These are phyloP conservation scores for Aspergillaceae sp. DNA, from an alignment of 2,329 filamentous ascomycete species.

Conservation along the genomic window DNA sequence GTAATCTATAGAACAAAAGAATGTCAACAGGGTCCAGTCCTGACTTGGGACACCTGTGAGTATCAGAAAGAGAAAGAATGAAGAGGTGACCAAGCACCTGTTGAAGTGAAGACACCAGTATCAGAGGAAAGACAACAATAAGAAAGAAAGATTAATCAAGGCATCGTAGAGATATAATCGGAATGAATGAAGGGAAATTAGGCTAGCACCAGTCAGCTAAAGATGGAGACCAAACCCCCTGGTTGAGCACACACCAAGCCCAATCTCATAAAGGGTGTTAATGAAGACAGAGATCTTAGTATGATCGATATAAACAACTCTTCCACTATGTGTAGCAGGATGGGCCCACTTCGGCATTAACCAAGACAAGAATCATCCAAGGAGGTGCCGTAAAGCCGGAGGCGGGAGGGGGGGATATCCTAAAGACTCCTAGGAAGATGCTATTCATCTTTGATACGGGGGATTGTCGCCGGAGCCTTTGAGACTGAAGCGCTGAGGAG, in stretches of 20 bases:
- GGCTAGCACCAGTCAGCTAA: background rate
- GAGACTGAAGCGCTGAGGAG: background rate
- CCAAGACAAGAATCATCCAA: background rate
- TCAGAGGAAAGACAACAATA: slow-evolving; percentile 4
- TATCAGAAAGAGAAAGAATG: background rate
- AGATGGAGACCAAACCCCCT: background rate
- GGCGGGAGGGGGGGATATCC: no score
- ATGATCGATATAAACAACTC: background rate
- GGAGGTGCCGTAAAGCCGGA: background rate
- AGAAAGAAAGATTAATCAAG: slow-evolving; percentile 2
- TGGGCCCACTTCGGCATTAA: background rate
- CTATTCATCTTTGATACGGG: background rate
- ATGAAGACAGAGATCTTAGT: background rate
- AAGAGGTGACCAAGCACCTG: slow-evolving; percentile 1
- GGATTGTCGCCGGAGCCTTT: background rate
- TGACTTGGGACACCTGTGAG: slow-evolving; percentile 5
- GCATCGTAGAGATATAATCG: background rate
- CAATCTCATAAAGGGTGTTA: background rate
- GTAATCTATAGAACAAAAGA: background rate
- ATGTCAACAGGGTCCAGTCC: slow-evolving; percentile 7
- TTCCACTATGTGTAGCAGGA: background rate
- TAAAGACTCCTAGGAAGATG: background rate
- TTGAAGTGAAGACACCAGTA: background rate
- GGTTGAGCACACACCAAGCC: background rate
- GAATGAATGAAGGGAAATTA: background rate